Evolutionary conservation across 805 yeast species (phyloP).

Genomic region (Ogataea allantospora): DNA sequence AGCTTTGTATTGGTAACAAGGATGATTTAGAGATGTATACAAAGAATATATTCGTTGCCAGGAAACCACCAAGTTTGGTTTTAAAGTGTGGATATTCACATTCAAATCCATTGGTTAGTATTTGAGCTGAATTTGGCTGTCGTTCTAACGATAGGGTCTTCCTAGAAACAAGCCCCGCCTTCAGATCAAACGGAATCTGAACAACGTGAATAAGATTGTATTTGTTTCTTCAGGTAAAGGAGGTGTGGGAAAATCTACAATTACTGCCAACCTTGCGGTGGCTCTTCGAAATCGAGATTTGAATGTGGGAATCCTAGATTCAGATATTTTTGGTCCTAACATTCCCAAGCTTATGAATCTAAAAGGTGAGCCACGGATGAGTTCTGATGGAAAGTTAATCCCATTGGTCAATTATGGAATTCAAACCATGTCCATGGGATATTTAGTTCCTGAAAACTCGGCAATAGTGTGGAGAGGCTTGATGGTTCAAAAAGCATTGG

Average conservation of each 20-base stretch:
- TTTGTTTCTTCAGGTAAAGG: constrained; percentile 78
- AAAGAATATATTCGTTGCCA: neutral
- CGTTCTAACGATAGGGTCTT: constrained; percentile 37
- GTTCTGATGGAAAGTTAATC: constrained; percentile 49
- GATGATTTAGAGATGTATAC: neutral
- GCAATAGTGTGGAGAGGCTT: constrained; percentile 85
- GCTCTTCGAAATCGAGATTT: constrained; percentile 53
- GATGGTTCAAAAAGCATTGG: constrained; percentile 83
- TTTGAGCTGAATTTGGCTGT: neutral
- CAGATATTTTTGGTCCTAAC: constrained; percentile 84
- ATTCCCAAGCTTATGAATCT: constrained; percentile 71
- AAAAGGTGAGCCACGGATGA: constrained; percentile 63
- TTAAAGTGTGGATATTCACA: constrained; percentile 29
- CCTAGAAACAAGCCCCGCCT: constrained; percentile 47
- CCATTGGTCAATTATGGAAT: constrained; percentile 75
- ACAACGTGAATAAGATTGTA: constrained; percentile 59
- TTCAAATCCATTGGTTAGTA: constrained; percentile 53
- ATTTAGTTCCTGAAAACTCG: constrained; percentile 62
- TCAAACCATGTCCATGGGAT: constrained; percentile 89
- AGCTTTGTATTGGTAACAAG: neutral
- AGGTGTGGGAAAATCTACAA: constrained; percentile 81
- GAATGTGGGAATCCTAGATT: constrained; percentile 69
- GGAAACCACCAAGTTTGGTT: neutral
- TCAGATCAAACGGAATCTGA: constrained; percentile 54
- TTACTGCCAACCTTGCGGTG: constrained; percentile 65